These are phyloP conservation scores for Plasmodium reichenowi DNA, from an alignment of 169 alveolate species.

Conservation along the genomic window DNA sequence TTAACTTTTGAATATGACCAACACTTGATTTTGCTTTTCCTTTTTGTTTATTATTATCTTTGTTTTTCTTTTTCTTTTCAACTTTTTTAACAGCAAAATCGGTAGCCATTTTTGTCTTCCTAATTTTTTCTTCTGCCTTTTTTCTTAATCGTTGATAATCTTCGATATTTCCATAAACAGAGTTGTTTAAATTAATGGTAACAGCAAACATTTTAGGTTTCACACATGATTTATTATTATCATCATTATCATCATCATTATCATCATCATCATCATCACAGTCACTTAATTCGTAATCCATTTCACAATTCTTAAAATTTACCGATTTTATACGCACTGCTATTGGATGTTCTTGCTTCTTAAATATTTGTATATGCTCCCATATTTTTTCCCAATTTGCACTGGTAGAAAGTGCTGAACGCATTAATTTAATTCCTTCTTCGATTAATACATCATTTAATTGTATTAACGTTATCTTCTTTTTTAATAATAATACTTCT, in stretches of 20 bases:
- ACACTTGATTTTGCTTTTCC: conserved; percentile 3
- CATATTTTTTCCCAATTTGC: conserved; percentile 93
- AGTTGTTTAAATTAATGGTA: conserved; percentile 81
- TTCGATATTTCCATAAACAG: conserved; percentile 91
- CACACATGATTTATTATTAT: conserved; percentile 21
- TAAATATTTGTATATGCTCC: conserved; percentile 92
- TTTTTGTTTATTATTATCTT: conserved; percentile 79
- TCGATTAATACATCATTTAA: conserved; percentile 88
- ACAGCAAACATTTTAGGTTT: conserved; percentile 75
- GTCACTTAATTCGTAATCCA: conserved; percentile 77
- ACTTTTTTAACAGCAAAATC: conserved; percentile 93
- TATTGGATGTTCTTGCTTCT: conserved; percentile 90
- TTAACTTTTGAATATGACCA: conserved; percentile 79
- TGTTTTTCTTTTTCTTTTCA: conserved; percentile 89
- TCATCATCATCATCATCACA: conserved; percentile 75
- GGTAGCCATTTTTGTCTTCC: conserved; percentile 91
- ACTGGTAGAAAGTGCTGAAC: conserved; percentile 88
- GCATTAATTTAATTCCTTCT: conserved; percentile 82
- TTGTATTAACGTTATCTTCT: conserved; percentile 87
- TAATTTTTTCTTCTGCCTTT: conserved; percentile 88
- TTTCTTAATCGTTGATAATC: conserved; percentile 90
- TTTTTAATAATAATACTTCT: conserved; percentile 84
- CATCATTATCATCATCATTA: conserved; percentile 14
- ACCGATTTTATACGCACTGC: conserved; percentile 89
- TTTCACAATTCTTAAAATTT: conserved; percentile 85